Conservation (phyloP, 2,329 filamentous ascomycete genomes). For the Ploettnerulaceae sp. region DNA sequence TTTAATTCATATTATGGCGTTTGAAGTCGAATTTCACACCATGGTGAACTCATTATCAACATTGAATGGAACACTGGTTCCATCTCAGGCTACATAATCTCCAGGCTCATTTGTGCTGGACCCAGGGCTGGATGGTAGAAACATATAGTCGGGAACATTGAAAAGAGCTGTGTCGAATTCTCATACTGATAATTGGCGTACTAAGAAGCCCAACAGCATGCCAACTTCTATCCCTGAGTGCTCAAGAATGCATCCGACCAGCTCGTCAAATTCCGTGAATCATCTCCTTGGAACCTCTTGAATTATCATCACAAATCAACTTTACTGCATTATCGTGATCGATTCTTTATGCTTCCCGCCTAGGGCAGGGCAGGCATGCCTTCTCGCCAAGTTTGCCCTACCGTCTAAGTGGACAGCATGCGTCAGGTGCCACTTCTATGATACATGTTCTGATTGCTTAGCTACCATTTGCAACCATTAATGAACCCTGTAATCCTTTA, state of each 20-base stretch:
- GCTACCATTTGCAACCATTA: not conserved
- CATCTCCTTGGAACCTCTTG: not conserved
- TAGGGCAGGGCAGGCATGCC: not conserved
- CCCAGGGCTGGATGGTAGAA: constrained; percentile 14
- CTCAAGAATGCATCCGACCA: not conserved
- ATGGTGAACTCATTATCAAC: constrained; percentile 2
- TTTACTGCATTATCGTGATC: not conserved
- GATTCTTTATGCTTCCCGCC: no score
- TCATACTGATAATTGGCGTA: constrained; percentile 17
- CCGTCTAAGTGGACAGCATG: constrained; percentile 1
- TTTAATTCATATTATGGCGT: no score
- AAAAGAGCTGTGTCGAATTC: constrained; percentile 4
- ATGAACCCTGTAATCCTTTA: not conserved
- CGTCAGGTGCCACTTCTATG: not conserved
- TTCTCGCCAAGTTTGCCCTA: constrained; percentile 3
- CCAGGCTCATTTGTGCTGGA: constrained; percentile 22
- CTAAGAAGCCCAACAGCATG: constrained; percentile 6
- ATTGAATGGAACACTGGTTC: constrained; percentile 1
- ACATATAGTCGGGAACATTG: constrained; percentile 5
- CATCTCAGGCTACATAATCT: constrained; percentile 16
- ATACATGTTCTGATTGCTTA: constrained; percentile 3
- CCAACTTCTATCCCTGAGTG: constrained; percentile 5
- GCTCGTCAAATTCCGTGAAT: not conserved
- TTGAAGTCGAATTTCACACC: not conserved
- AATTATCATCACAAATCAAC: not conserved